Conservation (phyloP, 2,329 filamentous ascomycete species). For the Ampelomyces quisqualis region DNA sequence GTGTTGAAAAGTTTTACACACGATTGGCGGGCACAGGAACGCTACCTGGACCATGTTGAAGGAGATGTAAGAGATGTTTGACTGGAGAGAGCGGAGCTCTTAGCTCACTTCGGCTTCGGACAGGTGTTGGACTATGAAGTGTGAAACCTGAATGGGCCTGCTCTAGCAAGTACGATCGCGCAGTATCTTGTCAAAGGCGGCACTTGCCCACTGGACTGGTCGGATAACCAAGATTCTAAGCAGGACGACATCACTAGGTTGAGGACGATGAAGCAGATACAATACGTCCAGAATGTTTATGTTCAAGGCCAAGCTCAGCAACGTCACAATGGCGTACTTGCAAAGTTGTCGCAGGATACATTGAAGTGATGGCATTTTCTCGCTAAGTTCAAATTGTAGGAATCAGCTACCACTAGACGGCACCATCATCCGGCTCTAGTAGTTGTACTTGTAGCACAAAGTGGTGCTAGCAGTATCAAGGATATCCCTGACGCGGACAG, state of each 20-base stretch:
- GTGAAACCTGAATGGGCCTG: not conserved
- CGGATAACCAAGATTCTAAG: not conserved
- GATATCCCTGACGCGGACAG: constrained; percentile 33
- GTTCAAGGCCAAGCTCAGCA: too few relatives aligned
- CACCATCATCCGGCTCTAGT: constrained; percentile 20
- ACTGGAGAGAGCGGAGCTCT: constrained; percentile 5
- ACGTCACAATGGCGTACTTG: too few relatives aligned
- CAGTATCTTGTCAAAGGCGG: not conserved
- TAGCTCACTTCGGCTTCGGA: not conserved
- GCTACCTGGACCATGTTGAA: too few relatives aligned
- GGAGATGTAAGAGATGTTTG: too few relatives aligned
- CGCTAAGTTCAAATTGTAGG: not conserved
- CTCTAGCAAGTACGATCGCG: not conserved
- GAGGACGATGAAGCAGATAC: not conserved
- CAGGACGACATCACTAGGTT: not conserved
- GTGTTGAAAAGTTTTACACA: too few relatives aligned
- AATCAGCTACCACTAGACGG: not conserved
- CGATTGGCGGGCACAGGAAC: too few relatives aligned
- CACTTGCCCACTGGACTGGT: not conserved
- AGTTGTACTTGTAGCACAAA: constrained; percentile 42
- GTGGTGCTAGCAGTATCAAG: constrained; percentile 27
- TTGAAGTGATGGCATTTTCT: not conserved
- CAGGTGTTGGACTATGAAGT: not conserved
- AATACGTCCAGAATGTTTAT: not conserved
- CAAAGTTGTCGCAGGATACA: too few relatives aligned